These are phyloP conservation scores for Arctium minus DNA, from an alignment of 129 eudicot genomes.

Conservation along the genomic window DNA sequence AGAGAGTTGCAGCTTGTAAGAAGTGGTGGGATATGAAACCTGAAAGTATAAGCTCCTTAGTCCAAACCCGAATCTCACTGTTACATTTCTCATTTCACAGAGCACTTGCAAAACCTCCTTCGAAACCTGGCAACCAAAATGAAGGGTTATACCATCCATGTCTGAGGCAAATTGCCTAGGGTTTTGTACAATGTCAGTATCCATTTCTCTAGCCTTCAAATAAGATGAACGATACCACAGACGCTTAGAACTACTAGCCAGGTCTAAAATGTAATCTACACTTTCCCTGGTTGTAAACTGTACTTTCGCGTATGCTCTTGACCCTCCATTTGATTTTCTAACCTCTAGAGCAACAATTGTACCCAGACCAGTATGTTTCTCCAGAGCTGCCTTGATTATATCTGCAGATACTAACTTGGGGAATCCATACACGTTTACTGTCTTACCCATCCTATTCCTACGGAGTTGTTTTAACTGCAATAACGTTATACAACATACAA, in stretches of 20 bases:
- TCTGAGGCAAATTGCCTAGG: constrained; percentile 36
- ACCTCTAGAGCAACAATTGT: constrained; percentile 29
- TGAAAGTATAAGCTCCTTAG: constrained; percentile 49
- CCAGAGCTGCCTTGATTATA: constrained; percentile 36
- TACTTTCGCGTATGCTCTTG: constrained; percentile 56
- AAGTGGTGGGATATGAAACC: background rate
- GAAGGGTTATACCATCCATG: constrained; percentile 41
- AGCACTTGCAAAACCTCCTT: constrained; percentile 44
- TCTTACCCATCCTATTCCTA: constrained; percentile 59
- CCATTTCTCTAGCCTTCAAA: constrained; percentile 38
- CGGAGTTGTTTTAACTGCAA: constrained; percentile 25
- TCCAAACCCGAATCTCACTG: constrained; percentile 52
- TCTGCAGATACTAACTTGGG: constrained; percentile 48
- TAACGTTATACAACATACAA: background rate
- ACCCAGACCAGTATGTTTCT: background rate
- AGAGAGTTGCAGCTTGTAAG: constrained; percentile 65
- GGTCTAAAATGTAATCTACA: constrained; percentile 29
- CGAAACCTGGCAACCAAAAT: constrained; percentile 73
- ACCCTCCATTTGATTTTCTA: constrained; percentile 28
- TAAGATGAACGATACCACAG: constrained; percentile 49
- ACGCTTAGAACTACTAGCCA: constrained; percentile 13
- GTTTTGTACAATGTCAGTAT: constrained; percentile 44
- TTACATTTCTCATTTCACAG: constrained; percentile 30
- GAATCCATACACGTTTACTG: constrained; percentile 72
- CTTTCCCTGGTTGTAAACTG: constrained; percentile 41